Percentiles rank a stretch among this genome's conserved stretches.
These are phyloP conservation scores for Curvularia spicifera DNA, from an alignment of 2,329 filamentous ascomycete species.

Conservation along the genomic window DNA sequence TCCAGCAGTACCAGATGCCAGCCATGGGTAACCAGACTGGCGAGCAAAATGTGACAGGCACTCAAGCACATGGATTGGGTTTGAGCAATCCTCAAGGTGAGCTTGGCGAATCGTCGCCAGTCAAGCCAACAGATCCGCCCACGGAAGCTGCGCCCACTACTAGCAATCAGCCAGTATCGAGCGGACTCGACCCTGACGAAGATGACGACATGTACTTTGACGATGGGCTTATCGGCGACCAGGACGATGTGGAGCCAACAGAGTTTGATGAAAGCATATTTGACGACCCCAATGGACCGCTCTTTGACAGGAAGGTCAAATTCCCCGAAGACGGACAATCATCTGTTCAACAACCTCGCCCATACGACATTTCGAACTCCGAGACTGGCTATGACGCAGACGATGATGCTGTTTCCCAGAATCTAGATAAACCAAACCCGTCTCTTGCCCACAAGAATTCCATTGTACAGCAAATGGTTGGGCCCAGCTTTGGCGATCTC, in stretches of 20 bases:
- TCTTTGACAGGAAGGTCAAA: constrained; percentile 58
- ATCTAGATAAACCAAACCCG: constrained; percentile 47
- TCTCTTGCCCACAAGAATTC: constrained; percentile 60
- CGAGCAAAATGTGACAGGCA: neutral
- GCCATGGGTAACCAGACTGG: constrained; percentile 1
- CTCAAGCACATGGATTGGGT: constrained; percentile 23
- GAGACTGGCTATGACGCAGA: constrained; percentile 44
- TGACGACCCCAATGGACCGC: constrained; percentile 59
- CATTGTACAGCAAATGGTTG: constrained; percentile 41
- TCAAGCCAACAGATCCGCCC: constrained; percentile 19
- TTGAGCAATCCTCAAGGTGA: constrained; percentile 24
- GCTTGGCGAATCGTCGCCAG: constrained; percentile 11
- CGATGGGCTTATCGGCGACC: constrained; percentile 64
- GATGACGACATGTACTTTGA: constrained; percentile 70
- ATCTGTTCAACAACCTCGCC: constrained; percentile 23
- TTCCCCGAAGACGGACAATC: constrained; percentile 26
- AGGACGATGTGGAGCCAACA: constrained; percentile 58
- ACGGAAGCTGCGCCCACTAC: constrained; percentile 8
- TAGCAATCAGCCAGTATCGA: constrained; percentile 19
- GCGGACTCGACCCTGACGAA: constrained; percentile 46
- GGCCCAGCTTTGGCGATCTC: constrained; percentile 57
- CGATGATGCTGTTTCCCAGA: constrained; percentile 37
- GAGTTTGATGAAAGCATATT: constrained; percentile 77
- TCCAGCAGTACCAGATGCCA: constrained; percentile 28
- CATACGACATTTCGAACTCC: constrained; percentile 22